A percentile compares a stretch with the other conserved stretches of the same genome.
Conservation (phyloP, 257 asterid genomes). For the Solanum ossicruentum region DNA sequence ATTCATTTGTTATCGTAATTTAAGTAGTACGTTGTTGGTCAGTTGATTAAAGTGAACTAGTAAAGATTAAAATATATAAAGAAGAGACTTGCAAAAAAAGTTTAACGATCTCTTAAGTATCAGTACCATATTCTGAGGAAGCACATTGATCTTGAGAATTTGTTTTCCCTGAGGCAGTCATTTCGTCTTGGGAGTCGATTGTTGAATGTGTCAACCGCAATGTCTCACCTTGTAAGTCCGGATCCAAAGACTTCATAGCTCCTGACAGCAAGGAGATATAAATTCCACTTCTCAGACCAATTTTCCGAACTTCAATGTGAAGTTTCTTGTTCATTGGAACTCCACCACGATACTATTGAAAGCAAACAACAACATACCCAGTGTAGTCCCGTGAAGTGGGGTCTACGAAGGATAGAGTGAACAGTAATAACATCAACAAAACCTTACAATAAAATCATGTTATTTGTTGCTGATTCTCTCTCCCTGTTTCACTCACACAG, state of each 20-base stretch:
- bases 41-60: not conserved
- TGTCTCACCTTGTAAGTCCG: constrained; percentile 24
- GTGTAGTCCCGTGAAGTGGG: not conserved
- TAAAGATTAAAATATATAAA: not conserved
- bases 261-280: constrained; percentile 12
- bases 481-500: not conserved
- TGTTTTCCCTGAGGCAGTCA: constrained; percentile 30
- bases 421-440: not conserved
- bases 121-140: constrained; percentile 60
- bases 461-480: not conserved
- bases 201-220: constrained; percentile 35
- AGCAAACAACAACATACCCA: not conserved
- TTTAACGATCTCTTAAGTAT: not conserved
- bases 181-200: constrained; percentile 18
- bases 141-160: constrained; percentile 48
- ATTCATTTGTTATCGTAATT: not conserved
- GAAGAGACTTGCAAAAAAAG: not conserved
- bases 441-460: not conserved
- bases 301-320: constrained; percentile 1
- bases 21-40: not conserved
- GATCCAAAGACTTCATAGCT: constrained; percentile 23
- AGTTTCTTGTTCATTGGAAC: constrained; percentile 13
- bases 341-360: constrained; percentile 10
- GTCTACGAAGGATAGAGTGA: not conserved
- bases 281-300: constrained; percentile 18